Conservation (phyloP, 1,139 yeast species). For the Geotrichum cucujoidarum region DNA sequence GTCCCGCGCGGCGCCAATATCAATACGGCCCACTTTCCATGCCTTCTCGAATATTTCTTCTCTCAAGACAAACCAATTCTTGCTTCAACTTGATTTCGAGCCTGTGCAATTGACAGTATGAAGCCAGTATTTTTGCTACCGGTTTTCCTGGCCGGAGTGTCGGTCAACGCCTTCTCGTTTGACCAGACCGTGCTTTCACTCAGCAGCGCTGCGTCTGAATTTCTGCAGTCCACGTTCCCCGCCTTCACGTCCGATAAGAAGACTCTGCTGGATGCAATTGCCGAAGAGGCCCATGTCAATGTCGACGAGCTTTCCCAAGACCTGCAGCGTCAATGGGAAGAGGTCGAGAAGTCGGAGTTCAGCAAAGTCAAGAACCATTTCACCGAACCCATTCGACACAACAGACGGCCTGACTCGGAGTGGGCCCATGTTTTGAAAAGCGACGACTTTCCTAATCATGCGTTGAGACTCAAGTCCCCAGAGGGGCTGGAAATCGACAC, state of each 20-base stretch:
- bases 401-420: conserved; percentile 18
- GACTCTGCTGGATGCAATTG: background rate
- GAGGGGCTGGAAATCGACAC: conserved; percentile 65
- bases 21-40: too few species aligned
- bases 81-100: too few species aligned
- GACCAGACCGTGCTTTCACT: background rate
- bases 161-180: conserved; percentile 3
- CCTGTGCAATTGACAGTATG: too few species aligned
- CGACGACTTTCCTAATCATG: conserved; percentile 19
- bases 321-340: background rate
- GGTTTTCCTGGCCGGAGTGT: background rate
- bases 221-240: conserved; percentile 6
- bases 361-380: background rate
- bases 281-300: background rate
- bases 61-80: too few species aligned
- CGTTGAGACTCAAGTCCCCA: conserved; percentile 47
- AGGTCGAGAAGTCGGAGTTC: background rate
- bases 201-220: conserved; percentile 1
- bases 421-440: conserved; percentile 29
- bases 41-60: too few species aligned
- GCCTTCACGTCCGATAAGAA: background rate
- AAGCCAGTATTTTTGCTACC: too few species aligned
- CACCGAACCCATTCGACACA: conserved; percentile 7
- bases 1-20: too few species aligned
- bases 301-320: background rate